Percentiles rank a stretch among this genome's conserved stretches.
Evolutionary conservation across 208 protist genomes (phyloP).

Genomic region (Leishmania arabica): DNA sequence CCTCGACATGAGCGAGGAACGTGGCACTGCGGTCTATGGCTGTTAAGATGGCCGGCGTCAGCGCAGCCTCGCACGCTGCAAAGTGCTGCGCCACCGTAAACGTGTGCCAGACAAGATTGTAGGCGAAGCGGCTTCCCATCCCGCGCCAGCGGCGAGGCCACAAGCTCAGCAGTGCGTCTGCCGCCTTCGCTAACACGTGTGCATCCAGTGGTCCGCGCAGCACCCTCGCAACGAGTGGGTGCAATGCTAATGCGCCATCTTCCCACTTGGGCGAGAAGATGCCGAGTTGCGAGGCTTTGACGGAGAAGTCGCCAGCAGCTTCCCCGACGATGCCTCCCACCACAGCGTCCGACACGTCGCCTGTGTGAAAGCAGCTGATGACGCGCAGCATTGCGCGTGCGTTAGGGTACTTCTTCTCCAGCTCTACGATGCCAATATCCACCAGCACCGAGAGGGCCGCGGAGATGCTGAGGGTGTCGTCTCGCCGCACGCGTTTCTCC

Average conservation of each 20-base stretch:
- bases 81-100: conserved; percentile 43
- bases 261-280: conserved; percentile 76
- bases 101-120: conserved; percentile 80
- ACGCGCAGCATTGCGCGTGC: conserved; percentile 38
- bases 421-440: conserved; percentile 41
- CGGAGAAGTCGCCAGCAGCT: conserved; percentile 42
- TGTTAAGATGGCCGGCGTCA: conserved; percentile 41
- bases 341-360: conserved; percentile 60
- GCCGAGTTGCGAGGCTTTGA: conserved; percentile 46
- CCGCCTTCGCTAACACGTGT: conserved; percentile 25
- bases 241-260: conserved; percentile 58
- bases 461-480: conserved; percentile 68
- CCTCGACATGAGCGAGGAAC: conserved; percentile 69
- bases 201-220: conserved; percentile 25
- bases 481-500: conserved; percentile 30
- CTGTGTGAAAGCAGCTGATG: conserved; percentile 63
- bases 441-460: conserved; percentile 50
- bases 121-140: conserved; percentile 50
- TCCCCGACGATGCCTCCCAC: conserved; percentile 53
- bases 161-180: conserved; percentile 39
- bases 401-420: conserved; percentile 41
- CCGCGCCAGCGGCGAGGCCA: conserved; percentile 85
- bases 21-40: conserved; percentile 71
- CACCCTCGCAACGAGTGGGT: conserved; percentile 50
- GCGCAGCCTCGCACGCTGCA: conserved; percentile 12